These are phyloP conservation scores for Rehmannia glutinosa DNA, from an alignment of 257 asterid species.

Conservation along the genomic window DNA sequence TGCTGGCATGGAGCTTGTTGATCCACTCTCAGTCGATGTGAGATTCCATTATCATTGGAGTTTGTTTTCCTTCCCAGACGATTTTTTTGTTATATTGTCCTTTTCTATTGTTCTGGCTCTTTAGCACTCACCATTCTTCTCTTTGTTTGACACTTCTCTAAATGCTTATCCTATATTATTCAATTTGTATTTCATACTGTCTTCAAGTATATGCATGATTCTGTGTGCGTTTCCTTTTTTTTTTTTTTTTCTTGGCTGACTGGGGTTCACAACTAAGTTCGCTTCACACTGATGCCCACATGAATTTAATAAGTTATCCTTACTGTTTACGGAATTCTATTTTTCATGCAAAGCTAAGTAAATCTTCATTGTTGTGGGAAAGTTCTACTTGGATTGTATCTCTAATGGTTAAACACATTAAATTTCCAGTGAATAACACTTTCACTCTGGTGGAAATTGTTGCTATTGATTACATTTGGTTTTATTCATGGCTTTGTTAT, in stretches of 20 bases:
- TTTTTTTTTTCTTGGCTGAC: not conserved
- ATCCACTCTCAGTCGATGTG: constrained; percentile 92
- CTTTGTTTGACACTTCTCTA: not conserved
- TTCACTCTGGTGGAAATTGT: constrained; percentile 4
- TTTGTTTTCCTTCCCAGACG: constrained; percentile 4
- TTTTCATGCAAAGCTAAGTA: not conserved
- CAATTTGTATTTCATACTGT: not conserved
- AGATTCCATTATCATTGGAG: constrained; percentile 26
- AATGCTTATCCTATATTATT: not conserved
- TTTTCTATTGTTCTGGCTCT: not conserved
- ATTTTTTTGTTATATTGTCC: not conserved
- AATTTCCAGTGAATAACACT: not conserved
- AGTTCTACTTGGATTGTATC: not conserved
- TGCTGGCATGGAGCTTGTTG: constrained; percentile 96
- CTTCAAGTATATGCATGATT: not conserved
- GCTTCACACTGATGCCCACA: not conserved
- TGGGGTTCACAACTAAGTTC: not conserved
- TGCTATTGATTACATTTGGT: constrained; percentile 5
- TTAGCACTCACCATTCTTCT: not conserved
- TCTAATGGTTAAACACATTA: constrained; percentile 11
- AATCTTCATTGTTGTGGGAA: not conserved
- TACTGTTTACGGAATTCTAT: not conserved
- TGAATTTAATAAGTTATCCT: not conserved
- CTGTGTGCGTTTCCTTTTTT: not conserved
- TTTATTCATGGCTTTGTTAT: constrained; percentile 4